phyloP scores from a whole-genome alignment of 2,329 filamentous ascomycete genomes.

The Claviceps fusiformis region DNA sequence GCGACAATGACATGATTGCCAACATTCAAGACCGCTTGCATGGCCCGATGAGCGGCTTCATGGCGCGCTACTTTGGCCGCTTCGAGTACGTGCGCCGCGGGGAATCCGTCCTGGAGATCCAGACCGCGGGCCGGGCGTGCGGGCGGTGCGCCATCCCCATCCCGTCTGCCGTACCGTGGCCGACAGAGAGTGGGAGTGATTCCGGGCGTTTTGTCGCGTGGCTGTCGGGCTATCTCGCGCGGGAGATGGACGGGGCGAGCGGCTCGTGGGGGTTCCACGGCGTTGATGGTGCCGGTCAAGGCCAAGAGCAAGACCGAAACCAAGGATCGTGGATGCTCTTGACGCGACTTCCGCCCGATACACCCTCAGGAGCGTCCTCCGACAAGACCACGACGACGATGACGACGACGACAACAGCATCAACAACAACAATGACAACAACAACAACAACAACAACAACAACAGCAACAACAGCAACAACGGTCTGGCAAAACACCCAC shows the following conservation, averaged over 20 bases:
- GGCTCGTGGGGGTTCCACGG: background rate
- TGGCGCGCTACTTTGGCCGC: conserved; percentile 7
- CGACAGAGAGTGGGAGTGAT: no score
- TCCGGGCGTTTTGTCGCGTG: conserved; percentile 5
- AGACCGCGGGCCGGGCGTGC: background rate
- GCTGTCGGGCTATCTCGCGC: conserved; percentile 8
- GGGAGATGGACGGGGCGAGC: conserved; percentile 1
- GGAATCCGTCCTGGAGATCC: conserved; percentile 6
- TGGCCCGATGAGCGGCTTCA: conserved; percentile 9
- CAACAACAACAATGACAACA: no score
- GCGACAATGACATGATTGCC: background rate
- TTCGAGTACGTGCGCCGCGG: conserved; percentile 5
- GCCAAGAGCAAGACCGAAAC: no score
- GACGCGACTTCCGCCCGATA: no score
- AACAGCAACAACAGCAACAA: no score
- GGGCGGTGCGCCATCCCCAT: background rate
- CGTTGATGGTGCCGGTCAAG: background rate
- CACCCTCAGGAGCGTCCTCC: no score
- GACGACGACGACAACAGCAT: background rate
- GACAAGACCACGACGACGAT: no score
- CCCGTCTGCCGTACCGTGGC: no score
- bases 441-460: no score
- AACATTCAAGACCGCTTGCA: conserved; percentile 5
- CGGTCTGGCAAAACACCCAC: conserved; percentile 7
- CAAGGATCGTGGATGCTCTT: no score